Conservation (phyloP, 1,284 basidiomycete species). For the Cerioporus squamosus region DNA sequence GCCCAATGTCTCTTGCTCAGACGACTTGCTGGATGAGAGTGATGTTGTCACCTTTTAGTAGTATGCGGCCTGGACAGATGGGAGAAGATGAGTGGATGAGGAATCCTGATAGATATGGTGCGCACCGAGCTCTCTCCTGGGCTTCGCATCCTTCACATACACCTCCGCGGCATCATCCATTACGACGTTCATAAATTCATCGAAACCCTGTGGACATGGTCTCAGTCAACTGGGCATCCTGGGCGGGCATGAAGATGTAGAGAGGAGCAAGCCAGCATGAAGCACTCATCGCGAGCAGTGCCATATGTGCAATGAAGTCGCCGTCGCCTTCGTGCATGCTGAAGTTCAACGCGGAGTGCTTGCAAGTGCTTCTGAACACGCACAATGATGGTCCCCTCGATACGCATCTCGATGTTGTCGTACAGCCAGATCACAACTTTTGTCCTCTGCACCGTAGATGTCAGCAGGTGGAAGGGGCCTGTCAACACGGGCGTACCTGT, state of each 20-base stretch:
- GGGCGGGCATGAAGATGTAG: constrained; percentile 3
- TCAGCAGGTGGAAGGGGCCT: constrained; percentile 14
- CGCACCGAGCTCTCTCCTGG: constrained; percentile 80
- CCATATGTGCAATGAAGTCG: constrained; percentile 22
- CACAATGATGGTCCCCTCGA: constrained; percentile 97
- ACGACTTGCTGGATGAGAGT: constrained; percentile 86
- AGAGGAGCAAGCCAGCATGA: constrained; percentile 5
- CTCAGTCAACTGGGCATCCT: constrained; percentile 20
- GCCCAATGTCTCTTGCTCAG: constrained; percentile 19
- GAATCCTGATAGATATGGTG: constrained; percentile 3
- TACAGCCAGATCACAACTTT: constrained; percentile 96
- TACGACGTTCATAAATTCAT: constrained; percentile 99
- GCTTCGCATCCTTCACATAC: constrained; percentile 86
- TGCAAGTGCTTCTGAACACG: constrained; percentile 43
- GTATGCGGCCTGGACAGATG: constrained; percentile 73
- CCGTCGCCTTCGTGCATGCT: constrained; percentile 31
- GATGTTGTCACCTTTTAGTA: constrained; percentile 96
- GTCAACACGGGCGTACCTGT: constrained; percentile 49
- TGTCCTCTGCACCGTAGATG: constrained; percentile 57
- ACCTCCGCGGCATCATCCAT: constrained; percentile 96
- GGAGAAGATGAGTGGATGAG: neutral
- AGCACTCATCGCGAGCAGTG: constrained; percentile 22
- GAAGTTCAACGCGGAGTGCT: constrained; percentile 36
- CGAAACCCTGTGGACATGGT: constrained; percentile 81
- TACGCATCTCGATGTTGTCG: constrained; percentile 96